Percentiles rank a stretch among this genome's conserved stretches.
phyloP scores from a whole-genome alignment of 495 filamentous ascomycete genomes.

The Lineolata rhizophorae region DNA sequence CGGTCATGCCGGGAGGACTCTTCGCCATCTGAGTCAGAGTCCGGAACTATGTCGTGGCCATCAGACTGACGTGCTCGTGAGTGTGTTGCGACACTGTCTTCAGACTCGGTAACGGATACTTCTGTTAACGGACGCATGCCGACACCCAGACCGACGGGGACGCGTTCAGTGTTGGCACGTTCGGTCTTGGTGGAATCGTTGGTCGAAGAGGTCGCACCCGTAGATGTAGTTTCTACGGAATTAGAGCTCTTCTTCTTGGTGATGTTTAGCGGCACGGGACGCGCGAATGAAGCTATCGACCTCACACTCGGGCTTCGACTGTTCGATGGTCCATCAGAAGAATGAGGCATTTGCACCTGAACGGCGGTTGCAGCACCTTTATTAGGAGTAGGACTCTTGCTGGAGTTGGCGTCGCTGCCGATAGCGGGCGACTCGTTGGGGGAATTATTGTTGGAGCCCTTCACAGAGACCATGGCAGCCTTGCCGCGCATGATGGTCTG shows the following conservation, averaged over 20 bases:
- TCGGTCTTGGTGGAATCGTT: too few relatives aligned
- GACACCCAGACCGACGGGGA: slow-evolving; percentile 8
- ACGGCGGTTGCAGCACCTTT: too few relatives aligned
- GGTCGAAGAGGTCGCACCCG: too few relatives aligned
- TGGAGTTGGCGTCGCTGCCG: too few relatives aligned
- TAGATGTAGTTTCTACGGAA: too few relatives aligned
- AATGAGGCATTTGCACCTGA: too few relatives aligned
- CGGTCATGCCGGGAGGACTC: slow-evolving; percentile 4
- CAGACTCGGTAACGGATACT: slow-evolving; percentile 7
- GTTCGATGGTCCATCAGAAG: too few relatives aligned
- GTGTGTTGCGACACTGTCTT: slow-evolving; percentile 7
- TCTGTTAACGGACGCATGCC: slow-evolving; percentile 9
- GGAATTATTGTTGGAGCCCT: too few relatives aligned
- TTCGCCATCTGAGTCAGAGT: slow-evolving; percentile 7
- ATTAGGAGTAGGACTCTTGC: too few relatives aligned
- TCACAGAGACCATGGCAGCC: slow-evolving; percentile 78
- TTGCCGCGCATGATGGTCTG: slow-evolving; percentile 68
- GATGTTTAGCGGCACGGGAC: slow-evolving; percentile 1
- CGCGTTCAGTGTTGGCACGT: slow-evolving; percentile 8
- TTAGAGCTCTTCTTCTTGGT: slow-evolving; percentile 4
- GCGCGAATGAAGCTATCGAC: too few relatives aligned
- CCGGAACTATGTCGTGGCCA: slow-evolving; percentile 6
- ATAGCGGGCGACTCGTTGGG: too few relatives aligned
- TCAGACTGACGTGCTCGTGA: slow-evolving; percentile 7
- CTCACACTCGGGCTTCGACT: too few relatives aligned